Conservation (phyloP, 805 yeast species). For the Saccharomycopsis capsularis region DNA sequence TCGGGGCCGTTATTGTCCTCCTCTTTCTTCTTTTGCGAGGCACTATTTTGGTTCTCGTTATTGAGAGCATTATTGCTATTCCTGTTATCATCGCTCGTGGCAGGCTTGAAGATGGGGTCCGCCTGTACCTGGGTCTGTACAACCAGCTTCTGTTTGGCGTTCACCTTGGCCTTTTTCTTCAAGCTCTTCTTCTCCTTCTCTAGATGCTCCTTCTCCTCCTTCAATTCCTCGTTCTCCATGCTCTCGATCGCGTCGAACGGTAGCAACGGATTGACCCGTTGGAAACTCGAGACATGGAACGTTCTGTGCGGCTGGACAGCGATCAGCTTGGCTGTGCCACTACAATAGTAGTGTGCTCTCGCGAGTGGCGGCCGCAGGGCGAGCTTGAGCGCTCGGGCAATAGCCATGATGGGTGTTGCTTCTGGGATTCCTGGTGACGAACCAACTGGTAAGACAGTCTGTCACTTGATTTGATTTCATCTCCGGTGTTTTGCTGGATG, state of each 20-base stretch:
- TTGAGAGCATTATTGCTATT: neutral
- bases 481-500: no score
- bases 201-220: constrained; percentile 1
- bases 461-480: no score
- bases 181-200: constrained; percentile 10
- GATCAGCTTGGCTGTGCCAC: no score
- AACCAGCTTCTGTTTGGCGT: neutral
- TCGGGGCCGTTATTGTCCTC: neutral
- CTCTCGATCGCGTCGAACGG: constrained; percentile 10
- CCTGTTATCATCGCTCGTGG: neutral
- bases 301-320: no score
- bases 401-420: no score
- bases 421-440: no score
- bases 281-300: no score
- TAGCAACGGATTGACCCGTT: constrained; percentile 7
- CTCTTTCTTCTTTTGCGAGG: neutral
- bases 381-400: no score
- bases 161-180: constrained; percentile 5
- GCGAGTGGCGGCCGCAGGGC: no score
- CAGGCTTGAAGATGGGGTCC: neutral
- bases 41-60: neutral
- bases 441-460: no score
- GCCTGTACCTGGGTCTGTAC: neutral
- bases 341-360: no score
- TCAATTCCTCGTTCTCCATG: constrained; percentile 5